A percentile compares a stretch with the other conserved stretches of the same genome.
These are phyloP conservation scores for Neofusicoccum sp. DNA, from an alignment of 2,329 filamentous ascomycete species.

Conservation along the genomic window DNA sequence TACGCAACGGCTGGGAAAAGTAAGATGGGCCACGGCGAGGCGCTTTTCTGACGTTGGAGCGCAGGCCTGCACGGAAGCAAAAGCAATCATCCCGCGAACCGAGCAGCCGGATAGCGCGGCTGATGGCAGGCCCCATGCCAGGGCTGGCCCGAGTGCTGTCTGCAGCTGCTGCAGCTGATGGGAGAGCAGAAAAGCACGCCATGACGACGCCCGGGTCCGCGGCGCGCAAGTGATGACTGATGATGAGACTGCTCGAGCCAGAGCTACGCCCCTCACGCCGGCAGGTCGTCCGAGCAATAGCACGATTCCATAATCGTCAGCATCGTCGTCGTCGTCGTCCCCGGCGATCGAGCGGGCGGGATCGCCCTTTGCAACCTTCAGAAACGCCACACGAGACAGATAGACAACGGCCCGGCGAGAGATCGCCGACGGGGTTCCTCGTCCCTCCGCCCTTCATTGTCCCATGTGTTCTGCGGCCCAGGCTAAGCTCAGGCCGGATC, in stretches of 20 bases:
- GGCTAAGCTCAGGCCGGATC: background rate
- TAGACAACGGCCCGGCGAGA: background rate
- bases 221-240: background rate
- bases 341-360: too few species aligned
- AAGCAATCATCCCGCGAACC: constrained; percentile 1
- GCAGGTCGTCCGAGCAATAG: too few species aligned
- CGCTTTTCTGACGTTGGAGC: background rate
- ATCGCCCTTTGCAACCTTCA: background rate
- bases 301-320: too few species aligned
- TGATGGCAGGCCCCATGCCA: background rate
- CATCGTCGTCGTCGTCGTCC: too few species aligned
- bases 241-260: background rate
- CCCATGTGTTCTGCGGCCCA: background rate
- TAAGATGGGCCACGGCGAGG: background rate
- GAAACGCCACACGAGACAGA: constrained; percentile 1
- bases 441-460: background rate
- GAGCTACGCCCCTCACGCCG: too few species aligned
- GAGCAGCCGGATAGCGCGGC: background rate
- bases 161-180: background rate
- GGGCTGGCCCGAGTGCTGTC: background rate
- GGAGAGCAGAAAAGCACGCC: background rate
- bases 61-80: background rate
- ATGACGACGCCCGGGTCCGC: background rate
- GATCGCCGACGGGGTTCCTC: background rate
- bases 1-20: background rate